Conservation (phyloP, 495 filamentous ascomycete species). For the Neurospora discreta region DNA sequence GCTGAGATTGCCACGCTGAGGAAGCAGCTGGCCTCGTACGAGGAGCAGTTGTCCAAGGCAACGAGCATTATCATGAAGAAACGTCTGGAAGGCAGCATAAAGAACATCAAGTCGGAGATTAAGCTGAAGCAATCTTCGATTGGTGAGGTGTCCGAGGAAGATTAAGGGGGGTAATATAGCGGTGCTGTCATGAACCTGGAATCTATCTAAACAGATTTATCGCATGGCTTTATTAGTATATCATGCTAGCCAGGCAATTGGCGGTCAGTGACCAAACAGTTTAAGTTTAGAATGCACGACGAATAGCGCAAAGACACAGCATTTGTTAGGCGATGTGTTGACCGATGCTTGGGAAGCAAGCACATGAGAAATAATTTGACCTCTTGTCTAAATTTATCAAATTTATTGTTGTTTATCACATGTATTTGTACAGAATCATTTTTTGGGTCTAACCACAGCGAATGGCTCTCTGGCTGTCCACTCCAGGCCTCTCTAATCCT, state of each 20-base stretch:
- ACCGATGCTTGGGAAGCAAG: not conserved
- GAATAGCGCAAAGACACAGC: not conserved
- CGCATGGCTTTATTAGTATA: not conserved
- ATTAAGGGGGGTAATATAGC: not conserved
- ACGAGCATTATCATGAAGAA: constrained; percentile 39
- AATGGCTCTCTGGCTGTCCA: not conserved
- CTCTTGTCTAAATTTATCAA: too few relatives aligned
- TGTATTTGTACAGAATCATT: not conserved
- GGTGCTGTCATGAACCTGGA: not conserved
- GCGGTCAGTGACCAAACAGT: not conserved
- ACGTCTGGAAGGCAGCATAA: constrained; percentile 41
- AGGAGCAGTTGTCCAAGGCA: constrained; percentile 26
- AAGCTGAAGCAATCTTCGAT: constrained; percentile 46
- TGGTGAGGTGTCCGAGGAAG: constrained; percentile 35
- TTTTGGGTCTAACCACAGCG: not conserved
- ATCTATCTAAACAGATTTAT: not conserved
- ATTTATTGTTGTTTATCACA: not conserved
- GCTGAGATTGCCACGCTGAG: constrained; percentile 47
- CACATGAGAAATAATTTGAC: too few relatives aligned
- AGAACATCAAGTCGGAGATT: constrained; percentile 43
- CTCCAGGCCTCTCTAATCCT: not conserved
- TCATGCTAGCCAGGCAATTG: not conserved
- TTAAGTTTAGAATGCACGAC: not conserved
- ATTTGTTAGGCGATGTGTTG: not conserved
- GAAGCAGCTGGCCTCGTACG: constrained; percentile 27